Conservation (phyloP, 768 basidiomycete genomes). For the Suillus lakei region DNA sequence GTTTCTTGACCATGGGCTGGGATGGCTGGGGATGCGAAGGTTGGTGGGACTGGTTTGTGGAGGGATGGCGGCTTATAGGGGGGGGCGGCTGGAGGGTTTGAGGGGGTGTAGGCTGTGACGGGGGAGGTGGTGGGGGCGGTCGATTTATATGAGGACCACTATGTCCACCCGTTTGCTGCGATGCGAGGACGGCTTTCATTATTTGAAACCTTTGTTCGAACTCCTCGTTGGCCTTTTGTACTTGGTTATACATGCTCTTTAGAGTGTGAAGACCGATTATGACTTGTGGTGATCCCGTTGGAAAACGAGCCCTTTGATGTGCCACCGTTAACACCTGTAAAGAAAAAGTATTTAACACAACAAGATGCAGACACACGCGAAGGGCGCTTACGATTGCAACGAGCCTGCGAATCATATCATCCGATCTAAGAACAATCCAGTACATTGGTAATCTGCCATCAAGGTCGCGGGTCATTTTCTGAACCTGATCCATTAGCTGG, state of each 20-base stretch:
- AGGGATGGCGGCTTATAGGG: constrained; percentile 32
- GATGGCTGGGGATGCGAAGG: constrained; percentile 16
- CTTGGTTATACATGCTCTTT: constrained; percentile 48
- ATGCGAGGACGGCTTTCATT: constrained; percentile 22
- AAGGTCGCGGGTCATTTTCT: constrained; percentile 49
- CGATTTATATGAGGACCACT: constrained; percentile 4
- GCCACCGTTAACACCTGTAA: constrained; percentile 48
- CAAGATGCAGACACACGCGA: constrained; percentile 19
- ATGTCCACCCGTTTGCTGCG: constrained; percentile 4
- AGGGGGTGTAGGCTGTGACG: constrained; percentile 18
- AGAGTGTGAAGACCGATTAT: constrained; percentile 43
- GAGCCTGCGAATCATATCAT: constrained; percentile 52
- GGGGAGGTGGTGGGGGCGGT: constrained; percentile 19
- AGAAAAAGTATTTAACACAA: constrained; percentile 15
- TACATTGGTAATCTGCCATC: constrained; percentile 56
- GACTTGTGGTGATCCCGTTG: constrained; percentile 31
- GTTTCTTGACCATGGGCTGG: constrained; percentile 22
- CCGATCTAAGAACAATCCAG: constrained; percentile 49
- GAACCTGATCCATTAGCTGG: constrained; percentile 51
- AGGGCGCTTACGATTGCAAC: constrained; percentile 56
- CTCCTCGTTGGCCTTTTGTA: constrained; percentile 45
- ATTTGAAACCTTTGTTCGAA: constrained; percentile 37
- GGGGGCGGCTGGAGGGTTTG: constrained; percentile 23
- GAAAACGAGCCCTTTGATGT: constrained; percentile 35
- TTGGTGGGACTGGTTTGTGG: constrained; percentile 29